Evolutionary conservation across 1,284 basidiomycete genomes (phyloP), one percentile per base, ranked within the genome.

Genomic region (Irpex lacteus): DNA sequence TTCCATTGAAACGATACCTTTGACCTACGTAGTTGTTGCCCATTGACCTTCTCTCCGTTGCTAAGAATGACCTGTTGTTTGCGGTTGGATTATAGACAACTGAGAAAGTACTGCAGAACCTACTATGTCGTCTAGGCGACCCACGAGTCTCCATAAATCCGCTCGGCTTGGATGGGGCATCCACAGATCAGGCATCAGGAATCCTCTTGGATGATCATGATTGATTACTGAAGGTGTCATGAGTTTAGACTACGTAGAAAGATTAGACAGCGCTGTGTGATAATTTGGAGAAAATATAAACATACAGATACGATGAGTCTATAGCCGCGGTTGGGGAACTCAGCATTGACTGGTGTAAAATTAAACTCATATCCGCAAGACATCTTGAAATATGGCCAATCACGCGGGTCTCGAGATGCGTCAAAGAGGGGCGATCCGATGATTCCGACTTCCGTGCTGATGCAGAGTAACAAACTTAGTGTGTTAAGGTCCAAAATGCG

Each of bases 11-110:
- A 18, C 7, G 44, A n/a, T 47, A n/a, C 9, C n/a, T n/a, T 47
- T 11, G 37, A 44, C 61, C 6, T 11, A 44, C 54, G 19, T 56
- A 56, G 13, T 26, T 56, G 54, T 18, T 56, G 11, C 26, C 54
- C 13, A 60, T 63, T 6, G 34, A 81, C 81, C 76, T 85, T 85
- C 68, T 85, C 83, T 5, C 83, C 83, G 4, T 79, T 83, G 11
- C 73, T 77, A 59, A 81, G 78, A 67, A 84, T 81, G 49, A 85
- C 81, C 67, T 84, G 82, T 83, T 49, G 71, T 75, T 21, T 52
- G 44, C 50, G 18, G 50, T 13, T n/a, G 19, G 18, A 52, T 19
- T 13, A 52, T 18, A 19, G 18, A 18, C 7, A 18, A 18, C n/a
- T 11, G 18, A 52, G 50, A 7, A 85, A 67, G 69, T 85, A 84